phyloP scores from a whole-genome alignment of 257 asterid genomes.

The Penstemon davidsonii region DNA sequence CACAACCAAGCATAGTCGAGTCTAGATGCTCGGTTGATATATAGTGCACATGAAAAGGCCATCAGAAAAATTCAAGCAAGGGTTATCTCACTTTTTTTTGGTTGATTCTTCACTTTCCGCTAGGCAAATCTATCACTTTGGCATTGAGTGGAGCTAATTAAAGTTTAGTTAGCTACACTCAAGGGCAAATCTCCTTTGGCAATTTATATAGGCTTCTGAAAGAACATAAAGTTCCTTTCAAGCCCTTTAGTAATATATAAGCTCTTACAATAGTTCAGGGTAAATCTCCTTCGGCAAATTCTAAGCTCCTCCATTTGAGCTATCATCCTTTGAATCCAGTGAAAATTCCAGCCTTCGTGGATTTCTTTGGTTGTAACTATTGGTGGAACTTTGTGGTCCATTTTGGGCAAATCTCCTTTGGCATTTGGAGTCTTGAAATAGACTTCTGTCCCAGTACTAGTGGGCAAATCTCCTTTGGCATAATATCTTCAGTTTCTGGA shows the following conservation, averaged over 20 bases:
- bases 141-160: conserved; percentile 35
- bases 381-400: conserved; percentile 28
- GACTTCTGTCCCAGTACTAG: conserved; percentile 38
- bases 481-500: conserved; percentile 61
- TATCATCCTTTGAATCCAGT: neutral
- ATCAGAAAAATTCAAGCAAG: conserved; percentile 27
- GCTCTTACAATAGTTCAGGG: conserved; percentile 36
- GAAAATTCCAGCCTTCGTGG: conserved; percentile 5
- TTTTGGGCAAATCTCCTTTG: conserved; percentile 75
- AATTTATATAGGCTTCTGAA: conserved; percentile 36
- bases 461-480: conserved; percentile 97
- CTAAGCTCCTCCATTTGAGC: conserved; percentile 35
- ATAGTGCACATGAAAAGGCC: conserved; percentile 21
- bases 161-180: conserved; percentile 28
- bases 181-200: conserved; percentile 73
- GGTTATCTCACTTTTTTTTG: conserved; percentile 20
- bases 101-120: conserved; percentile 27
- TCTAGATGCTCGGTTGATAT: conserved; percentile 7
- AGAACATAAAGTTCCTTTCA: conserved; percentile 34
- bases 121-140: conserved; percentile 36
- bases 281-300: conserved; percentile 72
- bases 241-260: conserved; percentile 30
- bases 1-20: conserved; percentile 25
- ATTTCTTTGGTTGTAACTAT: conserved; percentile 21
- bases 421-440: conserved; percentile 54